These are phyloP conservation scores for Paecilomyces formosus DNA, from an alignment of 2,329 filamentous ascomycete species.

Conservation along the genomic window DNA sequence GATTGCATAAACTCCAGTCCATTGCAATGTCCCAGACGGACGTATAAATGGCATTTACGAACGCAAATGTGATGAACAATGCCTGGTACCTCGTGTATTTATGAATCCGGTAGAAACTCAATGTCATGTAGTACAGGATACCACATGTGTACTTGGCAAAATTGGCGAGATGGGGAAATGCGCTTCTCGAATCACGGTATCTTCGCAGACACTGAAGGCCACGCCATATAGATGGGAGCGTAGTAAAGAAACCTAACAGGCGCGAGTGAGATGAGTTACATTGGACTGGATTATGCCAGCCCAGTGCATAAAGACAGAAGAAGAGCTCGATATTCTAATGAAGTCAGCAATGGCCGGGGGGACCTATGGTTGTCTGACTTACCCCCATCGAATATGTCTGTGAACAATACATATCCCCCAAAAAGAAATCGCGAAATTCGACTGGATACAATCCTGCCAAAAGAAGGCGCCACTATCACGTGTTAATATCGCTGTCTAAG, in stretches of 20 bases:
- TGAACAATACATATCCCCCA: constrained; percentile 97
- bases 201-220: constrained; percentile 84
- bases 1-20: constrained; percentile 89
- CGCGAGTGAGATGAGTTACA: constrained; percentile 86
- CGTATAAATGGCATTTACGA: constrained; percentile 75
- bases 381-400: constrained; percentile 83
- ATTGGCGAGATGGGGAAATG: constrained; percentile 89
- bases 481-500: constrained; percentile 18
- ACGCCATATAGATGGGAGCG: constrained; percentile 82
- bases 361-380: constrained; percentile 33
- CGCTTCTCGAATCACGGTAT: constrained; percentile 76
- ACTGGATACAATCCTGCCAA: constrained; percentile 85
- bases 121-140: constrained; percentile 66
- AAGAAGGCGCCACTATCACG: constrained; percentile 66
- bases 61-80: constrained; percentile 71
- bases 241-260: constrained; percentile 74
- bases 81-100: constrained; percentile 50
- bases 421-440: constrained; percentile 94
- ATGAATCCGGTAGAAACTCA: constrained; percentile 78
- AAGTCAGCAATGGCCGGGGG: constrained; percentile 13
- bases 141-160: constrained; percentile 85
- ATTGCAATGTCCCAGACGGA: constrained; percentile 92
- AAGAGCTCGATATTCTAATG: constrained; percentile 78
- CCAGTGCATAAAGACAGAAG: constrained; percentile 82
- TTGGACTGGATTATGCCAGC: constrained; percentile 63